Base-by-base conservation (phyloP, 2,329 filamentous ascomycete species). In the Macrophomina pseudophaseolina region DNA sequence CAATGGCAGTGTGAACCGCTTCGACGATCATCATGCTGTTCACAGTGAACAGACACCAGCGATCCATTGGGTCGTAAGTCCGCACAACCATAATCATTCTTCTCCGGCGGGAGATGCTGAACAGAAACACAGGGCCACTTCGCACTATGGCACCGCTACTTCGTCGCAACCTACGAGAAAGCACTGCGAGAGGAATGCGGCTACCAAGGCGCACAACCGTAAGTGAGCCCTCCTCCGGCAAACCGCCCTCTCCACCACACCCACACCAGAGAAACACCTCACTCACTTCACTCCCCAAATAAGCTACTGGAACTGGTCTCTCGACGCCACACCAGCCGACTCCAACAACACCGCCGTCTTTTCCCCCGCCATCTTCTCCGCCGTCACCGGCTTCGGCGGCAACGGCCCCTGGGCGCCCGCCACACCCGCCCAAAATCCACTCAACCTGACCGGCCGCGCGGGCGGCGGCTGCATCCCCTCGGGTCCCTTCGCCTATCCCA, bases 381-480 rank as follows among this genome's bases (percentile, higher is more conserved):
- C 70, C 1, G 8, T 65, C 18, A 66, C 66, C 8, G 75, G 76
- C 14, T 80, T 80, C 66, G 75, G 78, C 23, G 73, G 76, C 18
- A 77, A 77, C 64, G 75, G 79, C 28, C 67, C 70, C 62, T 77
- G 73, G 35, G 68, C 75, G 0, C 67, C 66, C 5, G 66, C 69
- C 5, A 72, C 73, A 5, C 51, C 72, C 12, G 72, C 74, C 60
- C 71, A 71, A 42, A 73, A 74, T 33, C 69, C 66, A 12, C 38
- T 65, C 4, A 65, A 65, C 51, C 75, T 68, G 6, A 65, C 63
- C 7, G 63, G 49, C 14, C 49, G 84, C 16, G 79, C 80, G 0
- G 86, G 86, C 12, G 86, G 86, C 44, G 86, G 86, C 1, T 88
- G 85, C 71, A 77, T 88, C 4, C 78, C 73, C n/a, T 79, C 76